Evolutionary conservation across 2,329 filamentous ascomycete genomes (phyloP), one percentile per base, ranked within the genome.

Genomic region (Colletotrichum lentis): DNA sequence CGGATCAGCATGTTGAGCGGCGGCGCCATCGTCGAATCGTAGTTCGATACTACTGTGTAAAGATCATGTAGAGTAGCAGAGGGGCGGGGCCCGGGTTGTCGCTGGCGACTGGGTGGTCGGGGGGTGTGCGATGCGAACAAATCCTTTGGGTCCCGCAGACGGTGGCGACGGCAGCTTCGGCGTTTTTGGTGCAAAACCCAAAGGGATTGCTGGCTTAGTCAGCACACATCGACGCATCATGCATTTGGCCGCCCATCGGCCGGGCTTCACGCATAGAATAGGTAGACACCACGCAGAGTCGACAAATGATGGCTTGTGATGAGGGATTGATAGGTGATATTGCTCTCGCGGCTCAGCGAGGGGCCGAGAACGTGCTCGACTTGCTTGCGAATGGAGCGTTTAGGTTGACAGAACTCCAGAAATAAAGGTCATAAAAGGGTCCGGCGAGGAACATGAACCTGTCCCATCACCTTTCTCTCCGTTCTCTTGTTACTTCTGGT

Each of bases 1-100:
- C 66, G 66, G 2, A 69, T 35, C 1, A 69, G 35, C 20, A 69
- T 2, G 18, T 69, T 69, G 7, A 66, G 31, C 44, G 66, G 65
- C 2, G 62, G 62, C 6, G 66, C 66, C 66, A 69, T 69, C 14
- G 14, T 43, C 14, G 16, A 20, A 18, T 14, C 31, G 22, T 18
- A 8, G 12, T 31, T 10, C 27, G 27, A 7, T 31, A 39, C 11
- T 31, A 39, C 11, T 27, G n/a, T 39, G 2, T 6, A 3, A 14
- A 11, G 1, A 2, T 47, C 44, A 50, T 60, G 6, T 8, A 20
- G 2, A 2, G 8, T 10, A 14, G 8, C 31, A 14, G 20, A 41
- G 22, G 22, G 20, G 12, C 20, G 22, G 35, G 35, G 22, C 35
- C 46, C 57, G 31, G 20, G 18, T 12, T 43, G 7, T 12, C 35